These are phyloP conservation scores for Trifolium dubium DNA, from an alignment of 306 rosid genomes.

Conservation along the genomic window DNA sequence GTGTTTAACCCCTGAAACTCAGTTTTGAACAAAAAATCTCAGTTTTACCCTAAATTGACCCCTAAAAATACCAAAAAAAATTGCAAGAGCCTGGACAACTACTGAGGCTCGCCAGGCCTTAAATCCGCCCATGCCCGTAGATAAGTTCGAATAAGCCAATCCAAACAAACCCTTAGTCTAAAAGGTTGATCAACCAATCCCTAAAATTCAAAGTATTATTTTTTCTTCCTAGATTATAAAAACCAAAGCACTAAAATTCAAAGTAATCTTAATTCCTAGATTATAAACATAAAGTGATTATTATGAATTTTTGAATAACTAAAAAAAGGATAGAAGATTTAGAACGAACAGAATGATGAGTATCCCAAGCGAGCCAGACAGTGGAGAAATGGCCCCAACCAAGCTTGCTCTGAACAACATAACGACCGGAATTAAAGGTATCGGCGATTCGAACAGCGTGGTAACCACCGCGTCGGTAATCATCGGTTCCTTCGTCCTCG, in stretches of 20 bases:
- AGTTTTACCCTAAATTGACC: too few relatives aligned
- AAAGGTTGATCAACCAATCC: not conserved
- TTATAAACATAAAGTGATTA: too few relatives aligned
- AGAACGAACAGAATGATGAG: conserved; percentile 57
- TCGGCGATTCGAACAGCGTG: conserved; percentile 93
- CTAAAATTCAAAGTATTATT: too few relatives aligned
- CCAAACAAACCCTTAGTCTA: not conserved
- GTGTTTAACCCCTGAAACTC: too few relatives aligned
- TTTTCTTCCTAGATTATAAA: too few relatives aligned
- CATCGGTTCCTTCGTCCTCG: conserved; percentile 98
- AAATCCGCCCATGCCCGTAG: too few relatives aligned
- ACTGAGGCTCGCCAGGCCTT: too few relatives aligned
- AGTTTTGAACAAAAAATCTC: too few relatives aligned
- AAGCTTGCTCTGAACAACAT: conserved; percentile 87
- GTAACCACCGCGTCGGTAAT: conserved; percentile 95
- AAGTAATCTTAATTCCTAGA: not conserved
- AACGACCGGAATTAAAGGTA: conserved; percentile 69
- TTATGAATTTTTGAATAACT: not conserved
- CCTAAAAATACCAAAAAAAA: too few relatives aligned
- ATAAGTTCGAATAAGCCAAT: not conserved
- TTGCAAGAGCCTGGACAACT: too few relatives aligned
- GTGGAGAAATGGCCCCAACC: conserved; percentile 99
- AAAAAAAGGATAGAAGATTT: conserved; percentile 1
- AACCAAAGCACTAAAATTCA: conserved; percentile 3
- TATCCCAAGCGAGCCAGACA: conserved; percentile 98